Evolutionary conservation across 495 filamentous ascomycete species (phyloP).

Genomic region (Glonium stellatum): DNA sequence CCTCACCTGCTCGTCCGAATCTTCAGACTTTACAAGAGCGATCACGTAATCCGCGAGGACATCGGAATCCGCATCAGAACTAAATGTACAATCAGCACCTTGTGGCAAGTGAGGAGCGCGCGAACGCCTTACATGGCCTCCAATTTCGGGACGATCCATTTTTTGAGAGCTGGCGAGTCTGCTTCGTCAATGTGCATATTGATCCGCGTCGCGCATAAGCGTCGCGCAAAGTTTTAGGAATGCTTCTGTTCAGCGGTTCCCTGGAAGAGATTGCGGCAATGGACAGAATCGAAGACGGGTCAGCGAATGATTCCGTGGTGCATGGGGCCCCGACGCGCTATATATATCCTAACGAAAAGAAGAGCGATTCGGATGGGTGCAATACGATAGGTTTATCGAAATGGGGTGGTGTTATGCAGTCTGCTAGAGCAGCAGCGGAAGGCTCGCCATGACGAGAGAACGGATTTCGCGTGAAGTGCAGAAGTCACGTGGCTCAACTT

Average conservation of each 20-base stretch:
- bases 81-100: conserved; percentile 33
- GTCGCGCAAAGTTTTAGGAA: background rate
- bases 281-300: background rate
- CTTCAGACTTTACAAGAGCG: conserved; percentile 78
- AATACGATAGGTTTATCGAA: background rate
- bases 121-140: conserved; percentile 72
- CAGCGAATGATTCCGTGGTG: background rate
- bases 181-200: conserved; percentile 73
- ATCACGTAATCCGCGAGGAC: conserved; percentile 94
- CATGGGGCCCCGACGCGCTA: background rate
- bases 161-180: conserved; percentile 67
- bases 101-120: background rate
- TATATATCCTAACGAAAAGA: background rate
- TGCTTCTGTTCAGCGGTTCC: background rate
- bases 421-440: no score
- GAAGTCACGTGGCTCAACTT: no score
- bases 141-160: conserved; percentile 82
- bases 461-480: no score
- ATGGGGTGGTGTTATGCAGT: no score
- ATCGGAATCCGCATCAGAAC: conserved; percentile 90
- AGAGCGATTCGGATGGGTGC: background rate
- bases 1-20: conserved; percentile 63
- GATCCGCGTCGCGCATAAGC: background rate
- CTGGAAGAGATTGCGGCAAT: background rate
- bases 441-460: no score